These are phyloP conservation scores for Aethionema arabicum DNA, from an alignment of 345 rosid genomes.

Conservation along the genomic window DNA sequence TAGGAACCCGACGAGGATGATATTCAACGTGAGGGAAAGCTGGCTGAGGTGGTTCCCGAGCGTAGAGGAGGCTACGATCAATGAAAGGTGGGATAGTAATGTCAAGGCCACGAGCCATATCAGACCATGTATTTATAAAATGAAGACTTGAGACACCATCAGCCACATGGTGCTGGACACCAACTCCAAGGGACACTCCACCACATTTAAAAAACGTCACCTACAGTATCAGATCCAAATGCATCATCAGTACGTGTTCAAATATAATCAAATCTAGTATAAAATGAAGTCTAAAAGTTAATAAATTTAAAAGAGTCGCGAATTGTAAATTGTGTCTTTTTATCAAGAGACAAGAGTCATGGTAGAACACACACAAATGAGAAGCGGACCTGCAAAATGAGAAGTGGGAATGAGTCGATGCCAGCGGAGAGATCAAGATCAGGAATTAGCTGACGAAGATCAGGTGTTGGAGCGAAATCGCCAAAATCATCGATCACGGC, in stretches of 20 bases:
- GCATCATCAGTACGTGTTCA: not conserved
- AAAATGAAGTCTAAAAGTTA: too few relatives aligned
- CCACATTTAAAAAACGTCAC: constrained; percentile 90
- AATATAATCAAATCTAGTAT: too few relatives aligned
- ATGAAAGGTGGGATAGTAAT: constrained; percentile 71
- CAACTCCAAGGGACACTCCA: constrained; percentile 94
- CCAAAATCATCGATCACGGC: constrained; percentile 78
- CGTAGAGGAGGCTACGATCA: constrained; percentile 75
- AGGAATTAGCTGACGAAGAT: constrained; percentile 83
- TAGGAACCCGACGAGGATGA: constrained; percentile 65
- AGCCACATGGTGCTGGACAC: constrained; percentile 93
- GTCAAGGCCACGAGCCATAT: constrained; percentile 88
- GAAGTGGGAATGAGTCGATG: constrained; percentile 64
- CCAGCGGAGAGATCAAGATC: constrained; percentile 82
- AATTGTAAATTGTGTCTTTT: too few relatives aligned
- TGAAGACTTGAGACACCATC: constrained; percentile 97
- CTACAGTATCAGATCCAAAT: constrained; percentile 39
- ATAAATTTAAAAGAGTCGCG: too few relatives aligned
- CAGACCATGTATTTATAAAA: constrained; percentile 92
- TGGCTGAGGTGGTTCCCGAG: constrained; percentile 85
- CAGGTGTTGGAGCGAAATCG: constrained; percentile 82
- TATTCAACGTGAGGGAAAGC: constrained; percentile 74
- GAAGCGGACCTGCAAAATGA: constrained; percentile 74
- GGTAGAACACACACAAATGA: too few relatives aligned
- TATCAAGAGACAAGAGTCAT: too few relatives aligned